Base-by-base conservation (phyloP, 1,284 basidiomycete species). In the Heterobasidion parviporum region DNA sequence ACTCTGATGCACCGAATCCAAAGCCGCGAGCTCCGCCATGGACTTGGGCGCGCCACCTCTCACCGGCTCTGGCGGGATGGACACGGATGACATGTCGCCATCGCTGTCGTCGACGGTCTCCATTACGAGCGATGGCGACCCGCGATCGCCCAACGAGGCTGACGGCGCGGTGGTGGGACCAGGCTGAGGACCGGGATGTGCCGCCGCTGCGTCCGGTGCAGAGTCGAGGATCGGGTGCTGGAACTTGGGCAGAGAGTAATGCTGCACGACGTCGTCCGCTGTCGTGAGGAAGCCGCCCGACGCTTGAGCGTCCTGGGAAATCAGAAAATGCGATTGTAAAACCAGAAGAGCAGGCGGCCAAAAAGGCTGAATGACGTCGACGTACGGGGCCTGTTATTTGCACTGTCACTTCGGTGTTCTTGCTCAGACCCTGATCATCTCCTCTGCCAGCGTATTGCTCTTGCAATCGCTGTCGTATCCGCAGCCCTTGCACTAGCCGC, bases 401-500 rank as follows among this genome's bases (percentile, higher is more conserved):
- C n/a, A 41, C n/a, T 41, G 38, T 41, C 38, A 41, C 38, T 41
- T 41, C 38, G 38, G 6, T 41, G 6, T 6, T n/a, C 10, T 41
- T 41, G 10, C 12, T 8, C 12, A 10, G 12, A 12, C n/a, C 38
- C 10, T 50, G 34, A 43, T 45, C 18, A 46, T 68, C 71, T 34
- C 67, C 67, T 38, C 67, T 63, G 6, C 68, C 71, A 6, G 80
- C 83, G 69, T 98, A 98, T 67, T 96, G 85, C 52, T 83, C 83
- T 63, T 89, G 84, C 36, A 98, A 75, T 41, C 94, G 80, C 65
- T 88, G 78, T 8, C 92, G 81, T 57, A 98, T 92, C 32, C 90
- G 81, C 50, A 98, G 76, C 1, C 94, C 95, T 44, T 93, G 90
- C 33, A 98, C 79, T 35, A 99, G 79, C 62, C 87, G 86, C 49